Base-by-base conservation (phyloP, 2,329 filamentous ascomycete genomes). In the Ceratocystiopsis sp. region DNA sequence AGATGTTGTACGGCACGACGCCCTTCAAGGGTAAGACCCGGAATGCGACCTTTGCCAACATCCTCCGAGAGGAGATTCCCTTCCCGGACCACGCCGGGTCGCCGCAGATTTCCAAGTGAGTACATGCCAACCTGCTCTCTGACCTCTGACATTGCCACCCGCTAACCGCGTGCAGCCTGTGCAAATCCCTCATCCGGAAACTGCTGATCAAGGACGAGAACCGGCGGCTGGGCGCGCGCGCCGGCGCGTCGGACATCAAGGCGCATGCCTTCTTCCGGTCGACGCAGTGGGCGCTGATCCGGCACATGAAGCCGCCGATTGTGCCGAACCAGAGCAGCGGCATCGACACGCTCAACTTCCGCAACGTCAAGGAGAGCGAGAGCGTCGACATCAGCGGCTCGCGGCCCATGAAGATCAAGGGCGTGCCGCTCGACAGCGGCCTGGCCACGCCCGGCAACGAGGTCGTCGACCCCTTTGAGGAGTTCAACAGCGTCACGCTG, bases 21-120 rank as follows among this genome's bases (percentile, higher is more conserved):
- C 91, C 91, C 1, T 98, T 98, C 72, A 98, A 98, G 68, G 91
- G 91, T 53, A 96, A 98, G 74, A 98, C 95, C 62, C 77, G 91
- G 35, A 98, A 96, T 55, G 86, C 87, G 14, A 98, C 91, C 0
- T 98, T 98, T 65, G 89, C 87, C 48, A 98, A 96, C 58, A 98
- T 98, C 52, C 62, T 98, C 49, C 73, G 87, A 42, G 91, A 98
- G 59, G 91, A 98, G 51, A 91, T 95, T 48, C 84, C 84, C 7
- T 98, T 98, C 63, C 87, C 91, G 0, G 91, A 98, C 54, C 82
- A 91, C 52, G 74, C 80, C 25, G 82, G 84, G 33, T 71, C 78
- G 19, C 85, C 86, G 7, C 84, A 84, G 59, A 84, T 93, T 46
- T 93, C 87, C 45, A 93, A 89, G 89, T 95, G 72, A 64, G 85